Evolutionary conservation across 208 protist genomes (phyloP).

Genomic region (Wallacemonas rigidus): DNA sequence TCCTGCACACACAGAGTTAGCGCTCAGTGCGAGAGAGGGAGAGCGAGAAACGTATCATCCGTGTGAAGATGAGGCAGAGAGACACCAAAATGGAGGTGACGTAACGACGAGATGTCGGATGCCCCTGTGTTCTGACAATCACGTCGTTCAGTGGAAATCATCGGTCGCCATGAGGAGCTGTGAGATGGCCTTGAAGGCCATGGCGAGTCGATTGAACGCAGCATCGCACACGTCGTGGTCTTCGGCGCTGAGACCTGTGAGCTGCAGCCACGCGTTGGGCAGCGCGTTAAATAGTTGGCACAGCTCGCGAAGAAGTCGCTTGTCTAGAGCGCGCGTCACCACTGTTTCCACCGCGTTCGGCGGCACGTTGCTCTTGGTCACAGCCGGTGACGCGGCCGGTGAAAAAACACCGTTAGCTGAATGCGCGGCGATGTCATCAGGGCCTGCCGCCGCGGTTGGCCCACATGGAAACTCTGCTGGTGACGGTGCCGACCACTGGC

Average conservation of each 20-base stretch:
- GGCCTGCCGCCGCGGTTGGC: slow-evolving; percentile 6
- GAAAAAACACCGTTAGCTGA: no score
- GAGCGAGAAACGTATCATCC: no score
- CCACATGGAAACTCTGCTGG: background rate
- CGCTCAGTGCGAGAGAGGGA: no score
- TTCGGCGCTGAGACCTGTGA: slow-evolving; percentile 47
- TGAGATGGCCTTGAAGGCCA: slow-evolving; percentile 68
- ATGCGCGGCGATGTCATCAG: slow-evolving; percentile 5
- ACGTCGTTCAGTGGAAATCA: slow-evolving; percentile 36
- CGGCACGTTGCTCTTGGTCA: background rate
- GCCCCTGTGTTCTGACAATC: no score
- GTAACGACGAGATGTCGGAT: no score
- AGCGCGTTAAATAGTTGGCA: slow-evolving; percentile 63
- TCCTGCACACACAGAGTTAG: no score
- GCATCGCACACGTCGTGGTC: slow-evolving; percentile 61
- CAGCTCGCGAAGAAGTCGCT: slow-evolving; percentile 66
- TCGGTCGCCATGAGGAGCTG: slow-evolving; percentile 81
- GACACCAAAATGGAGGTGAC: no score
- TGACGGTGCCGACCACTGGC: background rate
- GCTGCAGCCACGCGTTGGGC: slow-evolving; percentile 57
- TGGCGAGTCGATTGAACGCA: slow-evolving; percentile 51
- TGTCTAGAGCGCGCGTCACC: slow-evolving; percentile 49
- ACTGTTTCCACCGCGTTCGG: slow-evolving; percentile 15
- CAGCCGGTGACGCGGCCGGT: no score
- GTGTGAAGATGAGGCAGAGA: no score